phyloP scores from a whole-genome alignment of 768 basidiomycete genomes.

The Amanita rubescens region DNA sequence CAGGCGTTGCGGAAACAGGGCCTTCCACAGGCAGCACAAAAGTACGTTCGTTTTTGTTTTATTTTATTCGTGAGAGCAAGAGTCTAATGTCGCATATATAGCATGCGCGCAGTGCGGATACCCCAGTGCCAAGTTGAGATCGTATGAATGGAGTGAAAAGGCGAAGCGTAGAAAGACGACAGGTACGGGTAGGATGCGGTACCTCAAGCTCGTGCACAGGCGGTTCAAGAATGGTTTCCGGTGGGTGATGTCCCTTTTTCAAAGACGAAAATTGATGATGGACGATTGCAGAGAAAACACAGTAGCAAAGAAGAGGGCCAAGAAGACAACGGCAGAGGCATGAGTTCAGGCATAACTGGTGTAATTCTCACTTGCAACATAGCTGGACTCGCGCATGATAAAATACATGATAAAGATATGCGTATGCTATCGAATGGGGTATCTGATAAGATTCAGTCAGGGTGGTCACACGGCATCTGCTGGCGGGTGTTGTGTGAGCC shows the following conservation, averaged over 20 bases:
- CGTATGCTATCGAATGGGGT: neutral
- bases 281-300: constrained; percentile 73
- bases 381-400: neutral
- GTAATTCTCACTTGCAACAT: neutral
- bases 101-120: constrained; percentile 96
- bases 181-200: constrained; percentile 91
- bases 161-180: constrained; percentile 99
- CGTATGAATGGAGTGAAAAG: constrained; percentile 97
- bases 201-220: constrained; percentile 88
- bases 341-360: constrained; percentile 4
- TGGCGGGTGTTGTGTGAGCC: neutral
- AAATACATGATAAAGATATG: neutral
- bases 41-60: constrained; percentile 47
- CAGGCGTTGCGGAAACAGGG: constrained; percentile 90
- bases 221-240: constrained; percentile 99
- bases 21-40: constrained; percentile 99
- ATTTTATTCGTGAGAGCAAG: neutral
- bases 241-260: no score
- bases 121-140: constrained; percentile 90
- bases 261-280: no score
- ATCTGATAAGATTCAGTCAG: constrained; percentile 3
- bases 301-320: constrained; percentile 78
- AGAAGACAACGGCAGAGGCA: constrained; percentile 44
- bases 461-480: no score
- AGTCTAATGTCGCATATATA: constrained; percentile 23